phyloP scores from a whole-genome alignment of 148 eudicot species.

The Tetragonia tetragonoides region DNA sequence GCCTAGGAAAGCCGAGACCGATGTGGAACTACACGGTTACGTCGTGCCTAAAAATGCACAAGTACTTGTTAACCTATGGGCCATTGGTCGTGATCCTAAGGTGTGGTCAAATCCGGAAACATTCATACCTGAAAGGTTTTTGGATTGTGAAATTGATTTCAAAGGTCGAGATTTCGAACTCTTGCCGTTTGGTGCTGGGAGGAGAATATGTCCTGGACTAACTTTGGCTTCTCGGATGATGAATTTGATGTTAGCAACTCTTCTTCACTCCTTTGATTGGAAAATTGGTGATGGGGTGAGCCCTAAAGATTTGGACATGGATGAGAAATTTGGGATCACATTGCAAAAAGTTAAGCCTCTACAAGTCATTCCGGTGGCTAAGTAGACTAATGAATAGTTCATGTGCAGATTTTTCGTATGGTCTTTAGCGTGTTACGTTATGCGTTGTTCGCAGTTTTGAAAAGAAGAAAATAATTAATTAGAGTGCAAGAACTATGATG shows the following conservation, averaged over 20 bases:
- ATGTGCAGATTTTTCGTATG: no score
- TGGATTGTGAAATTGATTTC: slow-evolving; percentile 37
- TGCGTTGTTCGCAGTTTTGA: no score
- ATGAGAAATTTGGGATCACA: slow-evolving; percentile 48
- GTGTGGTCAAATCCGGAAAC: slow-evolving; percentile 44
- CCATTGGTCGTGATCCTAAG: slow-evolving; percentile 59
- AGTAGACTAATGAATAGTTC: no score
- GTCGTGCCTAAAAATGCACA: slow-evolving; percentile 29
- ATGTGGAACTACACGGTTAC: no score
- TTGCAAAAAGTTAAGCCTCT: slow-evolving; percentile 38
- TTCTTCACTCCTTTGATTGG: slow-evolving; percentile 62
- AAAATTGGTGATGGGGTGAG: slow-evolving; percentile 35
- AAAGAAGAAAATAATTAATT: no score
- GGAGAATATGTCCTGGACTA: slow-evolving; percentile 67
- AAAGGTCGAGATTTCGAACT: slow-evolving; percentile 56
- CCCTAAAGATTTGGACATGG: slow-evolving; percentile 41
- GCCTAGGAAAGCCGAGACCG: no score
- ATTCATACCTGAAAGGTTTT: slow-evolving; percentile 63
- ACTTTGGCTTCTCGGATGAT: slow-evolving; percentile 43
- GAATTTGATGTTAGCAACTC: slow-evolving; percentile 44
- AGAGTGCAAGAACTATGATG: no score
- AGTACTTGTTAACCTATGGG: slow-evolving; percentile 72
- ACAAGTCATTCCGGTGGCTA: slow-evolving; percentile 23
- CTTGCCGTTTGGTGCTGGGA: slow-evolving; percentile 51
- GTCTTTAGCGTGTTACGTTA: no score